Conservation (phyloP, 2,329 filamentous ascomycete genomes). For the Sporothrix pseudoabietina region DNA sequence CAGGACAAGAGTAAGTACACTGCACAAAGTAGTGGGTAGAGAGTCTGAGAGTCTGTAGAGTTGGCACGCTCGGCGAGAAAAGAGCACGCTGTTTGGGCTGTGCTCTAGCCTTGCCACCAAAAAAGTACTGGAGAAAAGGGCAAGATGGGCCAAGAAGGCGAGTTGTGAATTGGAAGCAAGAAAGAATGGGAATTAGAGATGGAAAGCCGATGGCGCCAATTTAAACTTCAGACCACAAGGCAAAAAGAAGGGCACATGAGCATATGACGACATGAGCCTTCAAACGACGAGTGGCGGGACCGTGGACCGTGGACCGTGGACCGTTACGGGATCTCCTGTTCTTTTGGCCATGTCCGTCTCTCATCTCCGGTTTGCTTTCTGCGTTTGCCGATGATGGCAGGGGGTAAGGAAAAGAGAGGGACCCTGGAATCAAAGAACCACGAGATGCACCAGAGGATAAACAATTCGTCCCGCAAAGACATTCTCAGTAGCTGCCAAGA, state of each 20-base stretch:
- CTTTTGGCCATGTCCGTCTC: not conserved
- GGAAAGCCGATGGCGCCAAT: not conserved
- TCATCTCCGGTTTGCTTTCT: not conserved
- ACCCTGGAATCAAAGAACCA: not conserved
- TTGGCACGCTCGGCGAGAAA: not conserved
- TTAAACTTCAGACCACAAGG: not conserved
- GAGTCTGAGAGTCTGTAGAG: not conserved
- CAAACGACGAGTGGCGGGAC: not conserved
- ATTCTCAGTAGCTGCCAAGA: not conserved
- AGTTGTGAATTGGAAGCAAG: not conserved
- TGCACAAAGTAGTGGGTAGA: not conserved
- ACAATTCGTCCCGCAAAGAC: not conserved
- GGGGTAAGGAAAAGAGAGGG: not conserved
- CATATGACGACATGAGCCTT: not conserved
- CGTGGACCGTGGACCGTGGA: not conserved
- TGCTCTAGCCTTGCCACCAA: conserved; percentile 5
- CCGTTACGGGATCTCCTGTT: not conserved
- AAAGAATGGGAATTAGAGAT: not conserved
- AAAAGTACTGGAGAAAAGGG: not conserved
- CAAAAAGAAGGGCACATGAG: not conserved
- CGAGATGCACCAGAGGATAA: not conserved
- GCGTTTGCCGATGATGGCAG: not conserved
- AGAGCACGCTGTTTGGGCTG: not conserved
- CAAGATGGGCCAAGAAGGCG: not conserved
- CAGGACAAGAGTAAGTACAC: conserved; percentile 2